Evolutionary conservation across 2,329 filamentous ascomycete species (phyloP), one percentile per base, ranked within the genome.

Genomic region (Neophaeococcomyces mojaviensis): DNA sequence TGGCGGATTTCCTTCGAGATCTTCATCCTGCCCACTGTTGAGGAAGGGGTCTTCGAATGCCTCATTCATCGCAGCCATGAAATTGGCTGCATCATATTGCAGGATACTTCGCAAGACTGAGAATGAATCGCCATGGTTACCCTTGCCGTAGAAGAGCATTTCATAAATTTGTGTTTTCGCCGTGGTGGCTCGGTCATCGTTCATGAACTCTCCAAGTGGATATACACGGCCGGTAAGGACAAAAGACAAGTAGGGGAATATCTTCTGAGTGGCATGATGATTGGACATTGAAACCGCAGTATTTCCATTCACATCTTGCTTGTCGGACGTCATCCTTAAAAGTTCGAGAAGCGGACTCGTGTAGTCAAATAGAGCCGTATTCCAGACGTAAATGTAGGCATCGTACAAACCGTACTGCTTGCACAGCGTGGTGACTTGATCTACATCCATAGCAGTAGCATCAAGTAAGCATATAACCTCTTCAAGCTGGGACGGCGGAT

Each of bases 311-410:
- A 13, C 49, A 45, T 19, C 53, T 48, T 1, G 55, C 42, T 15
- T 60, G 55, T 63, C 61, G 38, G 71, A 65, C 46, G 71, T 61
- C 19, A 96, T 71, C 12, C 77, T 70, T 39, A 94, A 70, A 2
- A 98, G 76, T 50, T 96, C 88, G 55, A 88, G 83, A 47, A 97
- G 72, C 1, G 92, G 90, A 1, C 89, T 94, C 51, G 96, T 82
- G 58, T 94, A 96, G 64, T 98, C 94, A 51, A 74, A 72, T 22
- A 98, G 71, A 2, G 88, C 88, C 63, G 87, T 84, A 50, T 94
- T 97, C 92, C 92, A 98, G 46, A 98, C 86, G 62, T 97, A 96
- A 35, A 94, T 88, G 47, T 96, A 77, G 2, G 92, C 94, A 65
- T 98, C 94, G 60, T 96, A 98, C 3, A 98, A 76, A 54, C 84